Evolutionary conservation across 768 basidiomycete genomes (phyloP).

Genomic region (Crucibulum laeve): DNA sequence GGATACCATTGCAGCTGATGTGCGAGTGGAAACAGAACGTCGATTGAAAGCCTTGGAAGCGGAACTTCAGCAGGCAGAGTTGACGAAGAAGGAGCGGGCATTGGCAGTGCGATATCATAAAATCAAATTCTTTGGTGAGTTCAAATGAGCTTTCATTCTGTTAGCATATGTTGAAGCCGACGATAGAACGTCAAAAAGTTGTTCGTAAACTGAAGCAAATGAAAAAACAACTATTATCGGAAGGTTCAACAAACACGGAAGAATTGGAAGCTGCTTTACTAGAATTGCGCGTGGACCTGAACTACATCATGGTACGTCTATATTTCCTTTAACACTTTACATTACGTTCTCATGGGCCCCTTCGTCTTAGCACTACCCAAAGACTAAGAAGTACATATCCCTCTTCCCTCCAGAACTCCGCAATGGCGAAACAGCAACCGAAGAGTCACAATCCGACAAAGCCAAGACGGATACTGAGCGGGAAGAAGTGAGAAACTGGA

Average conservation of each 20-base stretch:
- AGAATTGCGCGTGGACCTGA: conserved; percentile 79
- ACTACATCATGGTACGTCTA: conserved; percentile 73
- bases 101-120: conserved; percentile 81
- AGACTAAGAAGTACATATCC: conserved; percentile 83
- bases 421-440: conserved; percentile 25
- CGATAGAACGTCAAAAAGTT: conserved; percentile 82
- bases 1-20: conserved; percentile 83
- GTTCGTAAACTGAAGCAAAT: conserved; percentile 68
- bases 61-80: conserved; percentile 65
- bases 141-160: background rate
- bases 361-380: conserved; percentile 68
- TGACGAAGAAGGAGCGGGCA: conserved; percentile 61
- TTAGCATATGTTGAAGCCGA: background rate
- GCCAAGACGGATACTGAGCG: conserved; percentile 45
- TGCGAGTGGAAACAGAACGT: conserved; percentile 78
- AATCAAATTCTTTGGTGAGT: conserved; percentile 89
- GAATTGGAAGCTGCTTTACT: conserved; percentile 45
- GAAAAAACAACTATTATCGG: conserved; percentile 46
- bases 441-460: conserved; percentile 18
- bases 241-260: conserved; percentile 28
- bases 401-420: conserved; percentile 75
- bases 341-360: background rate
- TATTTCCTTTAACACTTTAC: background rate
- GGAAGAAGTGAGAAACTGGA: conserved; percentile 54
- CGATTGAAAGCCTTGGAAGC: conserved; percentile 69